Percentiles rank a stretch among this genome's conserved stretches.
Evolutionary conservation across 768 basidiomycete species (phyloP).

Genomic region (Leccinum fibrillosum): DNA sequence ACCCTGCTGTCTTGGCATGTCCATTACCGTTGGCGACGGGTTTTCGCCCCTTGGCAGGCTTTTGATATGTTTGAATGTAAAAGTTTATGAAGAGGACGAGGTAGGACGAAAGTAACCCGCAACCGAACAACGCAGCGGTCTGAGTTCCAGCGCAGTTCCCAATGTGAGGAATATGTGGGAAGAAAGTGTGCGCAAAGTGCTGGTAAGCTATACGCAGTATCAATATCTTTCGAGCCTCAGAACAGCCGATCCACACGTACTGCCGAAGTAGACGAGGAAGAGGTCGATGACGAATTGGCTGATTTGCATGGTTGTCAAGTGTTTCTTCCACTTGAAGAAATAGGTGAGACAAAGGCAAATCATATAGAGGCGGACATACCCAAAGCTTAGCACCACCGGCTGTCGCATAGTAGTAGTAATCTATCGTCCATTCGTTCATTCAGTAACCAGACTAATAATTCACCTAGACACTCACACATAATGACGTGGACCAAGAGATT

Average conservation of each 20-base stretch:
- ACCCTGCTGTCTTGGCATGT: slow-evolving; percentile 37
- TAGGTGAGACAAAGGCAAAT: neutral
- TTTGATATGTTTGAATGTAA: slow-evolving; percentile 83
- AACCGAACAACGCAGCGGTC: slow-evolving; percentile 84
- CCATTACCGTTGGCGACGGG: slow-evolving; percentile 42
- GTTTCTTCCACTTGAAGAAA: slow-evolving; percentile 88
- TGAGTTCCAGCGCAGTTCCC: slow-evolving; percentile 90
- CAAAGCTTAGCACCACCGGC: slow-evolving; percentile 96
- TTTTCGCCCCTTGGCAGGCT: slow-evolving; percentile 42
- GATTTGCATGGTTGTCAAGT: slow-evolving; percentile 96
- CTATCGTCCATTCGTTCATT: slow-evolving; percentile 35
- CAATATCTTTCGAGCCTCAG: slow-evolving; percentile 4
- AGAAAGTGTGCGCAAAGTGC: slow-evolving; percentile 71
- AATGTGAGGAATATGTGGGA: slow-evolving; percentile 58
- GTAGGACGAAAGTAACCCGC: slow-evolving; percentile 84
- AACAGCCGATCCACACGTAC: slow-evolving; percentile 46
- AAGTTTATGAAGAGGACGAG: slow-evolving; percentile 95
- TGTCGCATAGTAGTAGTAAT: slow-evolving; percentile 99
- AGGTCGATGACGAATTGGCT: slow-evolving; percentile 94
- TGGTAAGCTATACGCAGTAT: slow-evolving; percentile 56
- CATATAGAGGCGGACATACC: slow-evolving; percentile 48
- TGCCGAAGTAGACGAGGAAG: slow-evolving; percentile 89
- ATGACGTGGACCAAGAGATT: slow-evolving; percentile 94
- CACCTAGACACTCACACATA: slow-evolving; percentile 74
- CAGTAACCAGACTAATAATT: neutral